Conservation (phyloP, 306 rosid species). For the Quercus variabilis region DNA sequence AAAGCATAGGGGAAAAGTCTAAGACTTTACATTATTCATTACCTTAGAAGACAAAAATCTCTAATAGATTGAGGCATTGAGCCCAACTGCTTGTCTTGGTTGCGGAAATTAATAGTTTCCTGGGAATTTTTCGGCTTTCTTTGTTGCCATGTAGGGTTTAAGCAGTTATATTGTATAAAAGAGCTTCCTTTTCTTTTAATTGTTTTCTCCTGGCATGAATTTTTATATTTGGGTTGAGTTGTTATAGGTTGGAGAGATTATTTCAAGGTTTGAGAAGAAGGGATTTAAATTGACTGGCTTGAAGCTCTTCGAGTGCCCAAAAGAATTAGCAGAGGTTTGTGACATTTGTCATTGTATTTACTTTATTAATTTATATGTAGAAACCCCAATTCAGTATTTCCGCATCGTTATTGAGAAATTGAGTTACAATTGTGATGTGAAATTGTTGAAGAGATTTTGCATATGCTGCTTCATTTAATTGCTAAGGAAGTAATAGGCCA, state of each 20-base stretch:
- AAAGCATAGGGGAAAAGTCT: not conserved
- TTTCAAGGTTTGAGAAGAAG: conserved; percentile 90
- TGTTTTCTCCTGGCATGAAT: not conserved
- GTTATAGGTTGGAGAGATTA: conserved; percentile 89
- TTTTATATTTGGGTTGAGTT: conserved; percentile 17
- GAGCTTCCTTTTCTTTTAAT: not conserved
- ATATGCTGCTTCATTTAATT: not conserved
- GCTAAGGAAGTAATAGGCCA: not conserved
- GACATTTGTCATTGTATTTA: conserved; percentile 57
- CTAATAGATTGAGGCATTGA: not conserved
- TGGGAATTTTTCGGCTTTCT: not conserved
- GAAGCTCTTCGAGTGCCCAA: conserved; percentile 90
- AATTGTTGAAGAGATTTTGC: not conserved
- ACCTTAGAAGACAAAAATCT: not conserved
- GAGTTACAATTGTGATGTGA: not conserved
- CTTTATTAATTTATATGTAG: conserved; percentile 6
- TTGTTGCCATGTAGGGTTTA: not conserved
- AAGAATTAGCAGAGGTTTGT: conserved; percentile 91
- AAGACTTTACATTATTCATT: not conserved
- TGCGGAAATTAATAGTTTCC: not conserved
- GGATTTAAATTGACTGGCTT: conserved; percentile 91
- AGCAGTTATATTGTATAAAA: not conserved
- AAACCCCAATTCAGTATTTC: not conserved
- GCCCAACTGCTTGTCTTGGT: not conserved
- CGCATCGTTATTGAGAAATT: not conserved